These are phyloP conservation scores for Boletus rubescentipes DNA, from an alignment of 768 basidiomycete species.

Conservation along the genomic window DNA sequence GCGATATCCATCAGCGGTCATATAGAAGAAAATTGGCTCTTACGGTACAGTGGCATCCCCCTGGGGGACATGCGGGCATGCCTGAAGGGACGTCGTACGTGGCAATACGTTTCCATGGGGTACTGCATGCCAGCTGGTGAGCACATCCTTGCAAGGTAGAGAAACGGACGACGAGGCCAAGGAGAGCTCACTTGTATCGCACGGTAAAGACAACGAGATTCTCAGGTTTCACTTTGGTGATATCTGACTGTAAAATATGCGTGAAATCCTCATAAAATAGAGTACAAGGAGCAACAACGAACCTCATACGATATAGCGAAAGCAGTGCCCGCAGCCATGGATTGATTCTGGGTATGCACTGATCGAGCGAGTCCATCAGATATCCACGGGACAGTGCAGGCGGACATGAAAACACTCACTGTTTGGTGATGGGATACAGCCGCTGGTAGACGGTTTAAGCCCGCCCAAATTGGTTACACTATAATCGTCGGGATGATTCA, in stretches of 20 bases:
- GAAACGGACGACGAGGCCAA: too few relatives aligned
- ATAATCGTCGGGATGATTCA: background rate
- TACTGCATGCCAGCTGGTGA: background rate
- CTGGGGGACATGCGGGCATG: slow-evolving; percentile 2
- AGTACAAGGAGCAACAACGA: background rate
- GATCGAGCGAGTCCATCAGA: background rate
- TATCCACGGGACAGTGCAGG: background rate
- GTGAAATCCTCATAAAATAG: background rate
- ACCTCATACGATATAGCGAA: slow-evolving; percentile 15
- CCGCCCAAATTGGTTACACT: background rate
- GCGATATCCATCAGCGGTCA: background rate
- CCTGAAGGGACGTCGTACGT: slow-evolving; percentile 5
- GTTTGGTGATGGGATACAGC: slow-evolving; percentile 7
- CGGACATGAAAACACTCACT: slow-evolving; percentile 5
- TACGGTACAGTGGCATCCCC: slow-evolving; percentile 2
- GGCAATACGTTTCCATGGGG: slow-evolving; percentile 1
- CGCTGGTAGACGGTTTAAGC: background rate
- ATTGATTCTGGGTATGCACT: slow-evolving; percentile 17
- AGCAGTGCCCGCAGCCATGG: slow-evolving; percentile 8
- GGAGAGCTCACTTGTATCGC: background rate
- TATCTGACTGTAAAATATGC: background rate
- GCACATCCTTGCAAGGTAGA: background rate
- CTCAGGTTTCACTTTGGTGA: background rate
- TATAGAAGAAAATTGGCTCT: background rate
- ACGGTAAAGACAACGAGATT: slow-evolving; percentile 5